Base-by-base conservation (phyloP, 805 yeast species). In the Candida broadrunensis region DNA sequence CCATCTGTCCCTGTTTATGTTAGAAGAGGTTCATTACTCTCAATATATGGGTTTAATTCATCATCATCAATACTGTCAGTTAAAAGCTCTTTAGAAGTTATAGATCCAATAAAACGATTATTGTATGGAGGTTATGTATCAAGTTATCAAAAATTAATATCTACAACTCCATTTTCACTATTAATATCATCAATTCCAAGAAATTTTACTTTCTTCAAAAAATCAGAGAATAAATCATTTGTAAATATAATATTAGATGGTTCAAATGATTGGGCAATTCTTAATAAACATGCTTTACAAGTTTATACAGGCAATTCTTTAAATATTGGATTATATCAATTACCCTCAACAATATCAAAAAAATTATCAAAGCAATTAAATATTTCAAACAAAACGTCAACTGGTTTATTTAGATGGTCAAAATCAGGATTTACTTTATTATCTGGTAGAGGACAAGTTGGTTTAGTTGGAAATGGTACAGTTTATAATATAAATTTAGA, bases 241-340 rank as follows among this genome's bases (percentile, higher is more conserved):
- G 72, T 70, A 8, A 64, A 60, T 32, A 42, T 82, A 19, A 45
- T 62, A 3, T 52, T 82, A 42, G 85, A 82, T 46, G 88, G 88
- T 2, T 62, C 76, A 1, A 56, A 57, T 15, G 88, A 82, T 50
- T 82, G 85, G 85, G 84, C 83, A 1, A 42, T 82, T 3, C 63
- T 82, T 35, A 65, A 73, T 33, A 60, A 67, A 1, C 54, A 63
- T 13, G 66, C 81, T 0, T 52, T 82, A 17, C 79, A 78, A 35
- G 74, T 71, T 1, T 79, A 70, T 47, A 55, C 75, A 6, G 88
- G 87, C 1, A 62, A 71, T n/a, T 70, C 81, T 1, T 58, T 81
- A 35, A 49, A 60, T 11, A 54, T 80, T 2, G 56, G 61, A 1
- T 61, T 66, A 36, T 58, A 60, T 21, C 44, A 51, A 14, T 41